Conservation (phyloP, 306 rosid genomes). For the Ormosia emarginata region DNA sequence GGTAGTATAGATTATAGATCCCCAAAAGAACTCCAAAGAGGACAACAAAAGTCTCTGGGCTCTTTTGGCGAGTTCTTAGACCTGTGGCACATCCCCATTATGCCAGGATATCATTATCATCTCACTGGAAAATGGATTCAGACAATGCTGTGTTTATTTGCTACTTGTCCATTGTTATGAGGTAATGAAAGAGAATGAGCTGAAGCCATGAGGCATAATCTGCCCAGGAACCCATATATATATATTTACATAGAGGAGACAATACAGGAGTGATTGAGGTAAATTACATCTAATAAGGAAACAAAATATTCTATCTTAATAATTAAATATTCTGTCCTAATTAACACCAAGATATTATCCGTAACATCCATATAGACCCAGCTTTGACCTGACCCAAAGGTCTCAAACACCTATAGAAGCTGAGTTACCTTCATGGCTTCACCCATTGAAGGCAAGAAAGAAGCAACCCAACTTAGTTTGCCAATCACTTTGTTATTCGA, state of each 20-base stretch:
- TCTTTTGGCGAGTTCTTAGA: background rate
- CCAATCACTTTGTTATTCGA: background rate
- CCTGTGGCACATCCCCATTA: background rate
- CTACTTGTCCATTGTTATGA: too few species aligned
- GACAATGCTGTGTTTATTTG: background rate
- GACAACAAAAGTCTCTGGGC: background rate
- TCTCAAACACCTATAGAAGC: background rate
- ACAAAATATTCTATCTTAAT: too few species aligned
- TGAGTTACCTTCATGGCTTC: background rate
- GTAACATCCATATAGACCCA: background rate
- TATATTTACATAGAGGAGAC: too few species aligned
- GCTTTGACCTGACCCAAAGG: background rate
- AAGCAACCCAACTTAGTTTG: background rate
- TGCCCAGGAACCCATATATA: too few species aligned
- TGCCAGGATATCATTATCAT: background rate
- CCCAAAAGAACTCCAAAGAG: background rate
- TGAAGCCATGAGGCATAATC: too few species aligned
- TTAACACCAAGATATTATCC: too few species aligned
- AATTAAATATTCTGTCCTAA: too few species aligned
- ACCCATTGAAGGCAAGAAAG: background rate
- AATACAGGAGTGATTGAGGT: too few species aligned
- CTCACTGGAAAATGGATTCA: background rate
- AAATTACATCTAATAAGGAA: too few species aligned
- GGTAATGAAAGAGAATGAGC: too few species aligned
- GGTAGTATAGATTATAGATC: background rate